Evolutionary conservation across 257 asterid genomes (phyloP).

Genomic region (Ballota nigra): DNA sequence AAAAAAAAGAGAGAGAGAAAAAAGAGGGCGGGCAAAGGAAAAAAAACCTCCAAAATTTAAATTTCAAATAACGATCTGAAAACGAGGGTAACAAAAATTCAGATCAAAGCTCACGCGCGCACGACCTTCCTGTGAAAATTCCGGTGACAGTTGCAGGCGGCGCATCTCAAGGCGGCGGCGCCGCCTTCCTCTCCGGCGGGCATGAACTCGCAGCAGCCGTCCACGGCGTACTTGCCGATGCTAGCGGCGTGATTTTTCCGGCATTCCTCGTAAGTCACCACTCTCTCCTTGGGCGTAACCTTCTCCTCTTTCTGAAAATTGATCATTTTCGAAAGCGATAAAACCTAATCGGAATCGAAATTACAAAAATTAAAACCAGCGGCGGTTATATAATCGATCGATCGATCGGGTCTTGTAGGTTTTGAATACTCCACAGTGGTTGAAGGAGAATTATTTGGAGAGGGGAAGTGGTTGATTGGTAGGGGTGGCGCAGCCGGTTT

Average conservation of each 20-base stretch:
- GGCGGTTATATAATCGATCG: background rate
- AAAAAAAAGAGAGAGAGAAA: too few relatives aligned
- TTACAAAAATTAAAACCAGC: background rate
- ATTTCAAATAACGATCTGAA: background rate
- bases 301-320: slow-evolving; percentile 15
- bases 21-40: background rate
- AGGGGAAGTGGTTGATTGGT: slow-evolving; percentile 21
- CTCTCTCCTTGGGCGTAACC: slow-evolving; percentile 21
- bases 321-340: slow-evolving; percentile 24
- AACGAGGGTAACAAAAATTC: slow-evolving; percentile 9
- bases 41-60: background rate
- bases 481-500: slow-evolving; percentile 40
- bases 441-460: slow-evolving; percentile 23
- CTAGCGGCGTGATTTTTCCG: slow-evolving; percentile 76
- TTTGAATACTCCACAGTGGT: too few relatives aligned
- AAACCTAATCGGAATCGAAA: background rate
- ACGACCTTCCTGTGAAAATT: slow-evolving; percentile 61
- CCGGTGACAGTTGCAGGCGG: slow-evolving; percentile 75
- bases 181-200: slow-evolving; percentile 61
- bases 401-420: too few relatives aligned
- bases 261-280: slow-evolving; percentile 60
- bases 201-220: slow-evolving; percentile 80
- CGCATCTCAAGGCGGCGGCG: slow-evolving; percentile 48
- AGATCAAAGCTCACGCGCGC: slow-evolving; percentile 7
- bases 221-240: slow-evolving; percentile 65